Base-by-base conservation (phyloP, 2,329 filamentous ascomycete species). In the Arachnopeziza araneosa region DNA sequence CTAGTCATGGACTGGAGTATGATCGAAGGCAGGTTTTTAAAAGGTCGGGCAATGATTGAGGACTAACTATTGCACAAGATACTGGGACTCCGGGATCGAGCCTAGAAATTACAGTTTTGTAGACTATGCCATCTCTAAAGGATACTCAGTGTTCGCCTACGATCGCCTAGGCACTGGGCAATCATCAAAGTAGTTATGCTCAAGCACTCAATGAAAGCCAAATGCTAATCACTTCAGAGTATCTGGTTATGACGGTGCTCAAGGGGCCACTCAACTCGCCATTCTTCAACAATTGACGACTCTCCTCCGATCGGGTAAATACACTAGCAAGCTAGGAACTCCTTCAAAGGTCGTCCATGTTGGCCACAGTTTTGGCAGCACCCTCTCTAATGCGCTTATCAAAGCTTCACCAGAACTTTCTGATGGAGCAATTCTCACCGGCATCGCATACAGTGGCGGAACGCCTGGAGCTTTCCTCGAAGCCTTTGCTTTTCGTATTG, bases 281-380 rank as follows among this genome's bases (percentile, higher is more conserved):
- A 58, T 65, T 52, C 59, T 62, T 24, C 24, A 55, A 50, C 50
- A 56, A 22, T 30, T 61, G 5, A 56, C 59, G 22, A 56, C 58
- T n/a, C 32, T 64, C 48, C 61, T 68, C 21, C 61, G 63, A 32
- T 62, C 61, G 23, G 63, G 62, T 57, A 63, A 66, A 55, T 60
- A 69, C 62, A 63, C 70, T 63, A 64, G 60, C 50, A 32, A 52
- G 26, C 24, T 65, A 32, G 56, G 67, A 65, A 58, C 56, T 56
- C 59, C 70, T 14, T 52, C 63, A 10, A 78, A 80, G 66, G 73
- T 84, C 24, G 74, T 84, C n/a, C 85, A 88, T 69, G 75, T 86
- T 19, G 86, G 85, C 12, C 85, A 88, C 74, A 85, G 82, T 0
- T 88, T 85, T 65, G 85, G 86, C 36, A 83, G 83, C 0, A 72